Conservation (phyloP, 768 basidiomycete species). For the Lenzites betulinus region DNA sequence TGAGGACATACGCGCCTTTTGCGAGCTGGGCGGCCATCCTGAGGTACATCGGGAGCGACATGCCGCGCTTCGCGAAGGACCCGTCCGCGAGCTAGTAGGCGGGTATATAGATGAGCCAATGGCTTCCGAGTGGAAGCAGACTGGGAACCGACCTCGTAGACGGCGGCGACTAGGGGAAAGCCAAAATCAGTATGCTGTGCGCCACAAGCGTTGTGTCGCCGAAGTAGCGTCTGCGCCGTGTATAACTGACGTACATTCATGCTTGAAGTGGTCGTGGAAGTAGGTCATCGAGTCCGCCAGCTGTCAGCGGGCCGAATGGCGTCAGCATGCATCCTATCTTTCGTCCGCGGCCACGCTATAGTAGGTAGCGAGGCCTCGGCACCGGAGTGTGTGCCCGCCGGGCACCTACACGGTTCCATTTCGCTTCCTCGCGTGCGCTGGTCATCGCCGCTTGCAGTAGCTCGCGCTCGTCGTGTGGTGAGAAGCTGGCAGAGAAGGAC, state of each 20-base stretch:
- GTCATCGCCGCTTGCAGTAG: conserved; percentile 8
- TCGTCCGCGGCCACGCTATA: too few species aligned
- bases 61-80: conserved; percentile 46
- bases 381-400: not conserved
- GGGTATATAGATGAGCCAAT: not conserved
- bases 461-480: not conserved
- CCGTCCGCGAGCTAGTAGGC: conserved; percentile 53
- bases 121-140: not conserved
- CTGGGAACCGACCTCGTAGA: conserved; percentile 42
- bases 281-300: conserved; percentile 23
- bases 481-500: not conserved
- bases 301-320: conserved; percentile 1
- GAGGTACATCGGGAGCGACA: conserved; percentile 47
- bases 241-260: conserved; percentile 42
- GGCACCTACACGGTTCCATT: conserved; percentile 24
- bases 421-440: conserved; percentile 19
- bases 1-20: conserved; percentile 36
- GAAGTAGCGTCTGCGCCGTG: too few species aligned
- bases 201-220: not conserved
- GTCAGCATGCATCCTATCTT: not conserved
- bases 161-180: conserved; percentile 41
- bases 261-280: conserved; percentile 44
- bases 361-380: too few species aligned
- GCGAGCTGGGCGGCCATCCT: conserved; percentile 40
- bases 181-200: not conserved